Conservation (phyloP, 2,329 filamentous ascomycete species). For the Paecilomyces sp. region DNA sequence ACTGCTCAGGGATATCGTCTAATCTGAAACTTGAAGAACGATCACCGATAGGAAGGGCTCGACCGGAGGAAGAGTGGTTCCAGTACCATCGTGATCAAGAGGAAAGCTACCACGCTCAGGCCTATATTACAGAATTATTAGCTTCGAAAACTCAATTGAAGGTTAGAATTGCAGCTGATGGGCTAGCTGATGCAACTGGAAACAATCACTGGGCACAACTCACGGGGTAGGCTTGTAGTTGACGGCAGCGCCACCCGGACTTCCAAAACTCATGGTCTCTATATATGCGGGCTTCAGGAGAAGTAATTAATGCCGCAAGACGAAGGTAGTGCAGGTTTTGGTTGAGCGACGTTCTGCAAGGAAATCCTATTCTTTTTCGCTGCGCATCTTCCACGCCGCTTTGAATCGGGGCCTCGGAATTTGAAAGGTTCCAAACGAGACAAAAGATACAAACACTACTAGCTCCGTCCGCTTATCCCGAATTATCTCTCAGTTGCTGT, state of each 20-base stretch:
- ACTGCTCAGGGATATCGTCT: not conserved
- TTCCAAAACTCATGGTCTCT: slow-evolving; percentile 53
- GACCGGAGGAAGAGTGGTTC: not conserved
- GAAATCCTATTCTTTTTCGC: not conserved
- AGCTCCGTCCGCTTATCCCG: not conserved
- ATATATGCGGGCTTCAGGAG: not conserved
- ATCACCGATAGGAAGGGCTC: not conserved
- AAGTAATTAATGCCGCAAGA: not conserved
- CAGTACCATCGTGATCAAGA: slow-evolving; percentile 81
- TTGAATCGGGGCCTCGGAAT: not conserved
- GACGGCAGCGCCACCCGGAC: slow-evolving; percentile 59
- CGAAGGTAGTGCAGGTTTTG: not conserved
- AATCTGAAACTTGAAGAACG: not conserved
- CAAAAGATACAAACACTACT: slow-evolving; percentile 19
- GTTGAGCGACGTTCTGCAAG: not conserved
- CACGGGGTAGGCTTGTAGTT: slow-evolving; percentile 64
- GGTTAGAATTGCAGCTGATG: not conserved
- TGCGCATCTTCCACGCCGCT: not conserved
- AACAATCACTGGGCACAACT: slow-evolving; percentile 23
- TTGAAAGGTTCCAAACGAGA: slow-evolving; percentile 17
- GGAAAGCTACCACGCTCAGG: slow-evolving; percentile 92
- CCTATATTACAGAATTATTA: slow-evolving; percentile 36
- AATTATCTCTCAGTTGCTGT: not conserved
- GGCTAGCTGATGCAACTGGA: not conserved
- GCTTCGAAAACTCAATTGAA: not conserved